Conservation (phyloP, 805 yeast genomes). For the Nakazawaea populi region DNA sequence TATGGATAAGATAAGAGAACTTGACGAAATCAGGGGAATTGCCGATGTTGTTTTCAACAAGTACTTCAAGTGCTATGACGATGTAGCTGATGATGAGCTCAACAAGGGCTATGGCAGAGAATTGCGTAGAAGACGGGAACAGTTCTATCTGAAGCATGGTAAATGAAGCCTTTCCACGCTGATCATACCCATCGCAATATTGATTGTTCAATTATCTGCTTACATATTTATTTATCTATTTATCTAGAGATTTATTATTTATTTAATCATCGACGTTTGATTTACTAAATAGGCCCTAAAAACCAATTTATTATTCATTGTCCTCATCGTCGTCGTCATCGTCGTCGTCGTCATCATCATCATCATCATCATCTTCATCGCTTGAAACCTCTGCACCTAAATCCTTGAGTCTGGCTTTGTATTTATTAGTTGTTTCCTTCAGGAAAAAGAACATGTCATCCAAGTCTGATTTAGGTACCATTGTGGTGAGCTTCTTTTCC, state of each 20-base stretch:
- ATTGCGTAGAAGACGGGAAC: conserved; percentile 23
- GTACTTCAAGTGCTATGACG: conserved; percentile 20
- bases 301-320: not conserved
- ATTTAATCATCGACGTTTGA: not conserved
- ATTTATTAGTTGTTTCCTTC: conserved; percentile 56
- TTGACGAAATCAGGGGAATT: conserved; percentile 20
- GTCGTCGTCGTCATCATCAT: conserved; percentile 47
- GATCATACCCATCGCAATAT: too few relatives aligned
- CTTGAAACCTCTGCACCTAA: conserved; percentile 61
- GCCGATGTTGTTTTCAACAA: conserved; percentile 23
- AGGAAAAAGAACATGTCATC: conserved; percentile 76
- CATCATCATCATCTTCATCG: conserved; percentile 67
- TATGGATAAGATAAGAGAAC: conserved; percentile 21
- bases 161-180: conserved; percentile 13
- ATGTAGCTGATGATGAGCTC: conserved; percentile 19
- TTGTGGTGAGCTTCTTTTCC: conserved; percentile 11
- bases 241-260: not conserved
- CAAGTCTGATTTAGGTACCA: conserved; percentile 46
- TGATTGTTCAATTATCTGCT: not conserved
- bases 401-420: conserved; percentile 44
- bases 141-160: conserved; percentile 19
- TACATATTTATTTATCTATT: not conserved
- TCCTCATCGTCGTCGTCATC: conserved; percentile 16
- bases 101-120: conserved; percentile 19
- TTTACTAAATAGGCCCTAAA: too few relatives aligned